These are phyloP conservation scores for Starmerella stigmatis DNA, from an alignment of 805 yeast species.

Conservation along the genomic window DNA sequence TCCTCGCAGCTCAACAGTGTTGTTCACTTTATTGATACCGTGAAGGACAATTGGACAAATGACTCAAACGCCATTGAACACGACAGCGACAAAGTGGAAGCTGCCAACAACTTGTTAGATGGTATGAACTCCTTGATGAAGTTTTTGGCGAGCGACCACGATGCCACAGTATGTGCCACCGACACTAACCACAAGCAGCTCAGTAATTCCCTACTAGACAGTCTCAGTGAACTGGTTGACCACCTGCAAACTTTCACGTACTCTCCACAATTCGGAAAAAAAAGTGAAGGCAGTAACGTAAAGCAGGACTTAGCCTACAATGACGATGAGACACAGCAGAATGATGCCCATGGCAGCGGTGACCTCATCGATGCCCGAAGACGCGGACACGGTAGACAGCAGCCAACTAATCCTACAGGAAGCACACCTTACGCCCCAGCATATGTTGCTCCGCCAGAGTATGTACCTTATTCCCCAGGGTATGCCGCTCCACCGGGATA, in stretches of 20 bases:
- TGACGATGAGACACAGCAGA: too few species aligned
- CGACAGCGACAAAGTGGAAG: not conserved
- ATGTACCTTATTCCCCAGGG: not conserved
- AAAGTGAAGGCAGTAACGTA: too few species aligned
- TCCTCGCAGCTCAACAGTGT: not conserved
- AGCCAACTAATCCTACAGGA: not conserved
- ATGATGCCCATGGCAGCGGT: too few species aligned
- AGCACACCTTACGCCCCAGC: too few species aligned
- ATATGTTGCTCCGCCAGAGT: not conserved
- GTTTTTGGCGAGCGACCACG: not conserved
- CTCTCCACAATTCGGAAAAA: too few species aligned
- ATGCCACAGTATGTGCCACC: not conserved
- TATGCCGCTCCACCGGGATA: not conserved
- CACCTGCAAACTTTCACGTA: too few species aligned
- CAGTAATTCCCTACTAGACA: too few species aligned
- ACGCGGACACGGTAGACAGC: not conserved
- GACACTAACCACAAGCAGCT: not conserved
- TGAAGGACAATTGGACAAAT: not conserved
- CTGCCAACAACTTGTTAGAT: not conserved
- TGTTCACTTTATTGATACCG: not conserved
- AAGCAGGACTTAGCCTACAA: too few species aligned
- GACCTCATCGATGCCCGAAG: not conserved
- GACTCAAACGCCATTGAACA: not conserved
- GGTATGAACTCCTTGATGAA: not conserved
- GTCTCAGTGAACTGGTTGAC: too few species aligned